Percentiles rank a stretch among this genome's conserved stretches.
Conservation (phyloP, 768 basidiomycete species). For the Udeniomyces megalosporus region DNA sequence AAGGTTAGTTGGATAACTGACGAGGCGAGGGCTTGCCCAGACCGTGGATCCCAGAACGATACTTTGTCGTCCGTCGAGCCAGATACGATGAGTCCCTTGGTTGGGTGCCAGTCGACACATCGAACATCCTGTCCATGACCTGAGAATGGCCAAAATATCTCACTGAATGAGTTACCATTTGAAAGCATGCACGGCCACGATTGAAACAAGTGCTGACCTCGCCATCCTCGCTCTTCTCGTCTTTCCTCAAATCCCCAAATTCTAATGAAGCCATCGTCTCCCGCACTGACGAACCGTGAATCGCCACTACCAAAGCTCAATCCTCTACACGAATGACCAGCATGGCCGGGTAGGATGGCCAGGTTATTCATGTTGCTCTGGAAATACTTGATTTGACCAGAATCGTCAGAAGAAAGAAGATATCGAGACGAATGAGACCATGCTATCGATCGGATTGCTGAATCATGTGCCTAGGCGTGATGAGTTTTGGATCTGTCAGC, state of each 20-base stretch:
- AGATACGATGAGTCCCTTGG: slow-evolving; percentile 82
- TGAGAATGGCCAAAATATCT: slow-evolving; percentile 23
- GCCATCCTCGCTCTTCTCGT: slow-evolving; percentile 69
- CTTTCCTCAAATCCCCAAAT: slow-evolving; percentile 92
- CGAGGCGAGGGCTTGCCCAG: slow-evolving; percentile 78
- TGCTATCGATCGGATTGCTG: slow-evolving; percentile 70
- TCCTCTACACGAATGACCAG: slow-evolving; percentile 49
- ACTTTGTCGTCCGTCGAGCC: slow-evolving; percentile 96
- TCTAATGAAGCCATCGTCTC: slow-evolving; percentile 85
- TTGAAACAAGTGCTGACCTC: slow-evolving; percentile 37
- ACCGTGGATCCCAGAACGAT: slow-evolving; percentile 98
- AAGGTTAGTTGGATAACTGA: slow-evolving; percentile 31
- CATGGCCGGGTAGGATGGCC: slow-evolving; percentile 82
- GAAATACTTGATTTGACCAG: slow-evolving; percentile 93
- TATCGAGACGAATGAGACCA: slow-evolving; percentile 91
- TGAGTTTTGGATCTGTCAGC: no score
- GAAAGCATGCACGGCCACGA: neutral
- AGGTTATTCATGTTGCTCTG: slow-evolving; percentile 99
- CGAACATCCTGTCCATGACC: slow-evolving; percentile 99
- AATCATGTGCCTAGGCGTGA: slow-evolving; percentile 83
- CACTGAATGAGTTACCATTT: neutral
- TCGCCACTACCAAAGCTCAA: slow-evolving; percentile 87
- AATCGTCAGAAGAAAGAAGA: slow-evolving; percentile 81
- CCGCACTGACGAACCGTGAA: slow-evolving; percentile 76
- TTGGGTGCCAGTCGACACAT: slow-evolving; percentile 97